Base-by-base conservation (phyloP, 345 rosid genomes). In the Citrus medica region DNA sequence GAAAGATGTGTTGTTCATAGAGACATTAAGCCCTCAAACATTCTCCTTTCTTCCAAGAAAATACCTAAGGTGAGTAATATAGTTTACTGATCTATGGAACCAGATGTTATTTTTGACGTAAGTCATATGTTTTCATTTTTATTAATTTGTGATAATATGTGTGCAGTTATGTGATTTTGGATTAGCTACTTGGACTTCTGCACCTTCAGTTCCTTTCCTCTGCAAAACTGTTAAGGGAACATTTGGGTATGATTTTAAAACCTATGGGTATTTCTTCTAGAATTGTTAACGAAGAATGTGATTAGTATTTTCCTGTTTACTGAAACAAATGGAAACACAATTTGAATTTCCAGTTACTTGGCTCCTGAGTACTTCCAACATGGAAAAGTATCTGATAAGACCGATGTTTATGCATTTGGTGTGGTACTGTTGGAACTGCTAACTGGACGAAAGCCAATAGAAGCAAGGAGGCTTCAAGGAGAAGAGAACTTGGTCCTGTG, bases 211-310 rank as follows among this genome's bases (percentile, higher is more conserved):
- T 79, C 96, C 92, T 70, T 91, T 95, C 83, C 97, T 93, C 28
- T 95, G 99, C 89, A 93, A 92, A 83, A 90, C 95, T n/a, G 98
- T 95, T 48, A 95, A 95, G 88, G 99, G 99, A 79, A 95, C 99
- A 61, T 95, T 95, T 79, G 98, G 99, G 98, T 95, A 92, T 73
- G 74, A 40, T 58, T 76, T 66, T 67, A 60, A 58, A 42, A 3
- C 3, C 22, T 27, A 21, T 60, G 4, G n/a, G 16, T 35, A 53
- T 19, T 55, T 38, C 30, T 30, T 13, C 46, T 65, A 38, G 38
- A n/a, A 62, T 30, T 58, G 59, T 68, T 7, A 33, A 9, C 5
- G 12, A 75, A 40, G 6, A 12, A 64, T 22, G 25, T 63, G 12
- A 33, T 8, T 32, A 25, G 16, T 35, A 53, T 37, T 32, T 59